phyloP scores from a whole-genome alignment of 371 early-diverging fungal genomes.

The Mucor velutinosus region DNA sequence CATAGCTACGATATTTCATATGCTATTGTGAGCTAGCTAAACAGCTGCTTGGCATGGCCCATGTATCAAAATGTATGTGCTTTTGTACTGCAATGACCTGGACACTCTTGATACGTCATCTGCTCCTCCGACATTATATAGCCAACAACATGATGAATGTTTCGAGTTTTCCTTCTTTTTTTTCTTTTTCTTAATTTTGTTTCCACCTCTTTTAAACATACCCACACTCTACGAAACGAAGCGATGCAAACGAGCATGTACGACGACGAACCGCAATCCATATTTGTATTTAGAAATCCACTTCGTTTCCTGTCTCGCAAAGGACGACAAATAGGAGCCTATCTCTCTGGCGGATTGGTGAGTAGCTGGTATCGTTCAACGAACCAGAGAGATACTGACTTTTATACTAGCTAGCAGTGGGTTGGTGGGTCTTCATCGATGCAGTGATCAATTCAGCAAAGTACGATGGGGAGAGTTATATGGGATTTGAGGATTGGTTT shows the following conservation, averaged over 20 bases:
- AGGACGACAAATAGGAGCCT: conserved; percentile 55
- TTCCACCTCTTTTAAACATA: neutral
- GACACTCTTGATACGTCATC: neutral
- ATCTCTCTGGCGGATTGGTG: conserved; percentile 59
- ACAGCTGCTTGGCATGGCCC: too few relatives aligned
- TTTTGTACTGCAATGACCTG: neutral
- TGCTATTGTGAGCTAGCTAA: too few relatives aligned
- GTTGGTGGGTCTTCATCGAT: conserved; percentile 88
- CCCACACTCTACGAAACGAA: neutral
- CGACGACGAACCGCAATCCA: conserved; percentile 47
- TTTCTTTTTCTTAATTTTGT: conserved; percentile 24
- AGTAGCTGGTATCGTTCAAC: neutral
- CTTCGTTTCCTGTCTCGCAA: conserved; percentile 50
- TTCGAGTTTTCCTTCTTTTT: conserved; percentile 7
- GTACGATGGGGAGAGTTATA: conserved; percentile 28
- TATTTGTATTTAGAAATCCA: conserved; percentile 47
- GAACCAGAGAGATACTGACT: too few relatives aligned
- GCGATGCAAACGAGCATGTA: conserved; percentile 24
- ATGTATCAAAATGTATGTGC: neutral
- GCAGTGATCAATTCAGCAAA: conserved; percentile 55
- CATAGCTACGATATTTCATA: too few relatives aligned
- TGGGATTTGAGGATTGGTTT: conserved; percentile 82
- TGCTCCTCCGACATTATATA: neutral
- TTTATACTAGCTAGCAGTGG: conserved; percentile 66
- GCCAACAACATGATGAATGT: neutral